Base-by-base conservation (phyloP, 208 protist species). In the Acanthamoeba triangularis region DNA sequence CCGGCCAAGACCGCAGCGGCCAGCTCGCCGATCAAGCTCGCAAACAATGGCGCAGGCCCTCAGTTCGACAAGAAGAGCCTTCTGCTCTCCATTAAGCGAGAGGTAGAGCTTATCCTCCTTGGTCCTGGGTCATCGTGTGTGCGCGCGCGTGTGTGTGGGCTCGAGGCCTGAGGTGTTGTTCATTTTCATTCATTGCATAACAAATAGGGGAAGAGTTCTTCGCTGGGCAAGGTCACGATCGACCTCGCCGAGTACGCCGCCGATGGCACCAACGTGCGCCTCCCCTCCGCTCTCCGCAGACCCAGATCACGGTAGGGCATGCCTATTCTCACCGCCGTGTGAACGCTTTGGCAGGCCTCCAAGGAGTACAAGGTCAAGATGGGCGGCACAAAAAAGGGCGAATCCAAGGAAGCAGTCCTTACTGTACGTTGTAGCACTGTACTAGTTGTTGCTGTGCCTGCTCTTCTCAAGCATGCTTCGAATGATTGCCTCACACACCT, bases 341-440 rank as follows among this genome's bases (percentile, higher is more conserved):
- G 4, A n/a, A n/a, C 78, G 23, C 28, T 30, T 61, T n/a, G 10
- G 8, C 47, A 87, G 78, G 30, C 37, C 5, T 41, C 78, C 28
- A 87, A 87, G 23, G 78, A 87, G 78, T 87, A 28, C 49, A 87
- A 52, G 78, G n/a, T 87, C 23, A 63, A 30, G 18, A 61, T 87
- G 78, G n/a, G 11, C 25, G 49, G 78, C 28, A 5, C 35, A 3
- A 87, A 87, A 28, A 87, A 61, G 28, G 37, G 49, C 37, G 49
- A 87, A 18, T 5, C 37, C 37, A 87, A 87, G 78, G 78, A 87
- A 35, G 78, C 78, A 10, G 61, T 61, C 33, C 49, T 87, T 63
- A 87, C 78, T 28, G 78, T 87, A 61, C 49, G 69, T 13, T 28
- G 13, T 28, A n/a, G n/a, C n/a, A n/a, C n/a, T n/a, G n/a, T n/a